Base-by-base conservation (phyloP, 345 rosid species). In the Gossypium stocksii region DNA sequence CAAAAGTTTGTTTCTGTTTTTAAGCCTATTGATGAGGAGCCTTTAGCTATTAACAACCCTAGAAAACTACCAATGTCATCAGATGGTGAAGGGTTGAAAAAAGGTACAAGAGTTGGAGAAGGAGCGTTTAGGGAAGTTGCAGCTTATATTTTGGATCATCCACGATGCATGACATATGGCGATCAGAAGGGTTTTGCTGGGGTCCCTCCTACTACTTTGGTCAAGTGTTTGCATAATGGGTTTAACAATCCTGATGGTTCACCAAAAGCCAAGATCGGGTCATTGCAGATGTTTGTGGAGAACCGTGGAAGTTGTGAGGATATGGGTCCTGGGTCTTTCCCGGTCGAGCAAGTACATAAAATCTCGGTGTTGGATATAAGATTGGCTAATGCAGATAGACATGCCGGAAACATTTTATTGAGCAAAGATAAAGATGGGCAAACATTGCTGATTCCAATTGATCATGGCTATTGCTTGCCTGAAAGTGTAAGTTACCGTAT, bases 381-480 rank as follows among this genome's bases (percentile, higher is more conserved):
- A 83, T 80, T 93, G 82, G 97, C 98, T 5, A 93, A 93, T 74
- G 87, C 97, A 8, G 98, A 93, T 80, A 83, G 98, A 73, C 98
- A 93, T 84, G 93, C 90, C 59, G 97, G 98, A 60, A 93, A 93
- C 72, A 91, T 93, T 78, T 78, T 93, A 74, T 67, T 87, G 80
- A 84, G 82, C 71, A 86, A 82, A 70, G 87, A 85, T 70, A 82
- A 82, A 64, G 80, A 83, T 7, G 93, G 90, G n/a, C 77, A 73
- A 3, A 73, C 73, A 22, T 82, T 74, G 79, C 87, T 93, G 74
- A 79, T 85, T 76, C 98, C 98, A 19, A 90, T 93, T 41, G 97
- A 93, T 76, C 98, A 93, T 83, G 98, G 98, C 19, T 93, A 93
- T 76, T 91, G 97, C 85, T 81, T 93, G 80, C 98, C 98, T 60